Evolutionary conservation across 257 asterid genomes (phyloP).

Genomic region (Pogostemon cablin): DNA sequence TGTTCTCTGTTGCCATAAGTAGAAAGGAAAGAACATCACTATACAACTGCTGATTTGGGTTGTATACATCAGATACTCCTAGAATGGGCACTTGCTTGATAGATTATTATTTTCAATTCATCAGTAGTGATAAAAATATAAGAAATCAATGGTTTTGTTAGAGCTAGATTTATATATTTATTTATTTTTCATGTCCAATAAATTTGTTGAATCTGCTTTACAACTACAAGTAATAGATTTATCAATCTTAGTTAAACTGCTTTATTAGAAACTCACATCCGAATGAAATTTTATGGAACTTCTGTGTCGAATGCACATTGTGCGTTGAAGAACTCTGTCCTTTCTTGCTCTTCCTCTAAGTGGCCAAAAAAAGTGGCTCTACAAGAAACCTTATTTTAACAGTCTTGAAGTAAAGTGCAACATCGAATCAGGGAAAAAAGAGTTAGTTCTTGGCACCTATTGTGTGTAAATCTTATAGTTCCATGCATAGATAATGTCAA

Average conservation of each 20-base stretch:
- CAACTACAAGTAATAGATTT: too few species aligned
- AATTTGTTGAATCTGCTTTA: too few species aligned
- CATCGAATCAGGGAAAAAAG: background rate
- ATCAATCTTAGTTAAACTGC: too few species aligned
- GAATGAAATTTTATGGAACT: background rate
- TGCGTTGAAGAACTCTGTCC: background rate
- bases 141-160: background rate
- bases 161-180: background rate
- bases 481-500: background rate
- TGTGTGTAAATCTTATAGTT: background rate
- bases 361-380: slow-evolving; percentile 16
- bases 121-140: background rate
- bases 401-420: background rate
- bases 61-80: slow-evolving; percentile 22
- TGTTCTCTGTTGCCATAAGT: slow-evolving; percentile 8
- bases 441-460: slow-evolving; percentile 1
- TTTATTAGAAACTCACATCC: background rate
- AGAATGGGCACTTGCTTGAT: background rate
- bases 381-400: background rate
- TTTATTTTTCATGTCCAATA: too few species aligned
- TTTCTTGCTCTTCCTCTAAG: slow-evolving; percentile 15
- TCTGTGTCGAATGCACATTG: background rate
- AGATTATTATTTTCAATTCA: slow-evolving; percentile 16
- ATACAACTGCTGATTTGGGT: slow-evolving; percentile 20
- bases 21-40: slow-evolving; percentile 13